Conservation (phyloP, 2,329 filamentous ascomycete genomes). For the Alternaria alternata region DNA sequence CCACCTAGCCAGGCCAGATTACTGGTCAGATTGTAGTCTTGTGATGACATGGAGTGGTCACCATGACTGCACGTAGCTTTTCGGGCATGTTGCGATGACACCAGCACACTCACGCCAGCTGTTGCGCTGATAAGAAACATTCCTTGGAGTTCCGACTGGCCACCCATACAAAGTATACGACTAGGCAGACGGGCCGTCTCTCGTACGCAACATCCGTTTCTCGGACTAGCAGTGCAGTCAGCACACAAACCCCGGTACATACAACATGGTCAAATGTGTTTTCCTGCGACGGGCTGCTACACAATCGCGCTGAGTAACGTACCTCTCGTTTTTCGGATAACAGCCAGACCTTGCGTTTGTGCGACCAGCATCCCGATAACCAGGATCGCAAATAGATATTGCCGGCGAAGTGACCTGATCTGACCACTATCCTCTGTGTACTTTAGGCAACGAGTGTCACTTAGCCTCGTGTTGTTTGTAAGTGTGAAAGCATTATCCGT, state of each 20-base stretch:
- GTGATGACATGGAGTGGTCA: slow-evolving; percentile 7
- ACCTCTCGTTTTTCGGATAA: not conserved
- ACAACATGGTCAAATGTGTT: slow-evolving; percentile 10
- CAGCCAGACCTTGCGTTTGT: not conserved
- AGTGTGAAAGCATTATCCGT: not conserved
- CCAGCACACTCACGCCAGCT: slow-evolving; percentile 5
- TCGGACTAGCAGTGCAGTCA: slow-evolving; percentile 5
- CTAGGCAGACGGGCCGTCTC: not conserved
- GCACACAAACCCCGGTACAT: not conserved
- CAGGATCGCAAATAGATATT: not conserved
- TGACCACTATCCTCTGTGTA: not conserved
- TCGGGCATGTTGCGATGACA: not conserved
- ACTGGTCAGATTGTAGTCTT: not conserved
- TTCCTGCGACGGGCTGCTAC: slow-evolving; percentile 3
- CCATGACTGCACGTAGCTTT: not conserved
- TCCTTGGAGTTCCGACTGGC: not conserved
- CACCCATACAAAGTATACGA: not conserved
- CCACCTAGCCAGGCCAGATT: not conserved
- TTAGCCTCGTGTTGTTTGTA: not conserved
- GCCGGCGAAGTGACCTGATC: not conserved
- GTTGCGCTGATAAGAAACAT: not conserved
- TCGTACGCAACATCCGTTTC: not conserved
- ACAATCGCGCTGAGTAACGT: not conserved
- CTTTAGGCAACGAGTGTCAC: not conserved
- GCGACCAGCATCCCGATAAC: slow-evolving; percentile 6